Evolutionary conservation across 2,329 filamentous ascomycete genomes (phyloP).

Genomic region (Xylariales sp.): DNA sequence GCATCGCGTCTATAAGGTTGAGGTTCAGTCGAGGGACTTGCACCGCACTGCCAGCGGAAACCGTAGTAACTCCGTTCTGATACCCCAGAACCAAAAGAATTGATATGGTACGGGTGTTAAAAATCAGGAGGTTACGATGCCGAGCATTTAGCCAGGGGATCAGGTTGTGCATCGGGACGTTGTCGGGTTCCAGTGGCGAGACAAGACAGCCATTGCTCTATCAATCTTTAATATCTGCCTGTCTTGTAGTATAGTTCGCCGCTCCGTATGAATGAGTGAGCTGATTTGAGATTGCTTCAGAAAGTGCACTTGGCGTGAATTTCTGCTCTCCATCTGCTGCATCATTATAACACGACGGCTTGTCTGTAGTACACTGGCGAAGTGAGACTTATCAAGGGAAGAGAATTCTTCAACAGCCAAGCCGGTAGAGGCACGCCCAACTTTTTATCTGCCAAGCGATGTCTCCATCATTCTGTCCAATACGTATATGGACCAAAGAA

Average conservation of each 20-base stretch:
- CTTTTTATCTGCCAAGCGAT: slow-evolving; percentile 35
- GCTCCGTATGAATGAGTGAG: slow-evolving; percentile 26
- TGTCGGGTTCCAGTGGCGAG: slow-evolving; percentile 36
- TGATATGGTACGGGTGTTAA: slow-evolving; percentile 40
- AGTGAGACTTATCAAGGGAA: slow-evolving; percentile 30
- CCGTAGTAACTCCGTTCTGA: slow-evolving; percentile 30
- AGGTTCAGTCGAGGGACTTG: slow-evolving; percentile 29
- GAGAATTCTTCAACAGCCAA: slow-evolving; percentile 42
- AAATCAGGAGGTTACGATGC: slow-evolving; percentile 39
- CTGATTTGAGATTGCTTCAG: slow-evolving; percentile 24
- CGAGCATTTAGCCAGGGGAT: slow-evolving; percentile 38
- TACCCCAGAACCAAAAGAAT: slow-evolving; percentile 26
- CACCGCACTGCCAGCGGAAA: slow-evolving; percentile 32
- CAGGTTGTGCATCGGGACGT: slow-evolving; percentile 39
- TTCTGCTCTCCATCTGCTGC: slow-evolving; percentile 38
- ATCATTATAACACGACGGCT: slow-evolving; percentile 40
- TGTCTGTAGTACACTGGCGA: slow-evolving; percentile 37
- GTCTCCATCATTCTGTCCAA: slow-evolving; percentile 41
- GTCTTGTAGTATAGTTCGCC: slow-evolving; percentile 26
- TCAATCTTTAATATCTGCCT: slow-evolving; percentile 42
- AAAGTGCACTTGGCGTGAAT: slow-evolving; percentile 32
- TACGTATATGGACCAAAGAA: slow-evolving; percentile 42
- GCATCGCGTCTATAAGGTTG: too few species aligned
- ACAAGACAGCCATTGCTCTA: slow-evolving; percentile 41
- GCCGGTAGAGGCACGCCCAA: slow-evolving; percentile 35